phyloP scores from a whole-genome alignment of 2,329 filamentous ascomycete genomes.

The Fusarium chuoi region DNA sequence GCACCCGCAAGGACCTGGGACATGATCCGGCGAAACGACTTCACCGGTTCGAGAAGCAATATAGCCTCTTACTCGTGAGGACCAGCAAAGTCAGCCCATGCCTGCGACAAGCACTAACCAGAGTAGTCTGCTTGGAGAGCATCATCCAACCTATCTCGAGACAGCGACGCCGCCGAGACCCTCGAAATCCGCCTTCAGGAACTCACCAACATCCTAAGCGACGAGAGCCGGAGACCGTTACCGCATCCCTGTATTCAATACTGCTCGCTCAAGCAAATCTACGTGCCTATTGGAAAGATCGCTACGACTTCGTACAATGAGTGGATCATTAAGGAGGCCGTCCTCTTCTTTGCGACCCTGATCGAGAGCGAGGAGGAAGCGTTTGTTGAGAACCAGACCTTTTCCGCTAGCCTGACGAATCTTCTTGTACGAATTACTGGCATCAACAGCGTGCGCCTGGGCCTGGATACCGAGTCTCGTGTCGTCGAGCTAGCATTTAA shows the following conservation, averaged over 20 bases:
- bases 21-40: constrained; percentile 72
- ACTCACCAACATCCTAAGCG: constrained; percentile 78
- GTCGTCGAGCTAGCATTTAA: constrained; percentile 95
- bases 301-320: constrained; percentile 87
- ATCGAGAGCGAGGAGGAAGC: constrained; percentile 97
- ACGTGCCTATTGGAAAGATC: constrained; percentile 88
- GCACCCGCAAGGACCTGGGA: constrained; percentile 67
- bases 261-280: constrained; percentile 86
- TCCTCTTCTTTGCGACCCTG: constrained; percentile 87
- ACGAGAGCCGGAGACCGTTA: constrained; percentile 87
- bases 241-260: constrained; percentile 94
- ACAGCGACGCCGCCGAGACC: constrained; percentile 70
- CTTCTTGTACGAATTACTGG: constrained; percentile 83
- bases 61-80: constrained; percentile 68
- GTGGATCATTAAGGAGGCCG: constrained; percentile 84
- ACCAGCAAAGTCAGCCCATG: not conserved
- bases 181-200: constrained; percentile 72
- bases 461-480: constrained; percentile 84
- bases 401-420: constrained; percentile 88
- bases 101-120: constrained; percentile 17
- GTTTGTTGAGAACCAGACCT: constrained; percentile 86
- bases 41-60: constrained; percentile 74
- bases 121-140: constrained; percentile 67
- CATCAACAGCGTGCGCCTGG: constrained; percentile 76
- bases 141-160: constrained; percentile 67